phyloP scores from a whole-genome alignment of 75 land plant genomes.

The Cunninghamia lanceolata region DNA sequence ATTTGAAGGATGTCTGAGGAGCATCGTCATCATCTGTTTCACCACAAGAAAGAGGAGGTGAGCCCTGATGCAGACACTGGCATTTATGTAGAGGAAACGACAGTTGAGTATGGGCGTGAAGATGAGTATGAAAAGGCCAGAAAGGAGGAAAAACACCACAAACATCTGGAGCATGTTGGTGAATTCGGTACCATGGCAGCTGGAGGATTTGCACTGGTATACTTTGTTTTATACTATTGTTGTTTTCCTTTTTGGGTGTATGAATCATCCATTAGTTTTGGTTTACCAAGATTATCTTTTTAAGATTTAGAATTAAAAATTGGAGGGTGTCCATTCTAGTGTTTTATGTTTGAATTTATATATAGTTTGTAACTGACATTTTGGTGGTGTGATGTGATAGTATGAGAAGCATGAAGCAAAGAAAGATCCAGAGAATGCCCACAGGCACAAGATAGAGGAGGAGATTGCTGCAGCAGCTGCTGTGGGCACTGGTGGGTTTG shows the following conservation, averaged over 20 bases:
- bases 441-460: conserved; percentile 3
- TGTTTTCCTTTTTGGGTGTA: too few relatives aligned
- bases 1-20: background rate
- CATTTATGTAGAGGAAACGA: background rate
- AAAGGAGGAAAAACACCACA: conserved; percentile 5
- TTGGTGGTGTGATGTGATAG: too few relatives aligned
- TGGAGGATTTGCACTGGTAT: conserved; percentile 41
- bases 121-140: background rate
- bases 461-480: background rate
- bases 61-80: background rate
- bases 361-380: conserved; percentile 12
- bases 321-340: too few relatives aligned
- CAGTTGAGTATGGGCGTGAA: background rate
- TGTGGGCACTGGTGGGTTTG: too few relatives aligned
- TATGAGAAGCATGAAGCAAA: background rate
- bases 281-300: too few relatives aligned
- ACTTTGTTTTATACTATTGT: too few relatives aligned
- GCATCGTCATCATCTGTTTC: background rate
- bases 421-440: background rate
- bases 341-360: too few relatives aligned
- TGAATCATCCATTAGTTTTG: too few relatives aligned
- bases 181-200: conserved; percentile 21
- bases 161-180: conserved; percentile 14
- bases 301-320: background rate
- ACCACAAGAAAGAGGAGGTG: background rate